These are phyloP conservation scores for Lathyrus sativus DNA, from an alignment of 306 rosid genomes.

Conservation along the genomic window DNA sequence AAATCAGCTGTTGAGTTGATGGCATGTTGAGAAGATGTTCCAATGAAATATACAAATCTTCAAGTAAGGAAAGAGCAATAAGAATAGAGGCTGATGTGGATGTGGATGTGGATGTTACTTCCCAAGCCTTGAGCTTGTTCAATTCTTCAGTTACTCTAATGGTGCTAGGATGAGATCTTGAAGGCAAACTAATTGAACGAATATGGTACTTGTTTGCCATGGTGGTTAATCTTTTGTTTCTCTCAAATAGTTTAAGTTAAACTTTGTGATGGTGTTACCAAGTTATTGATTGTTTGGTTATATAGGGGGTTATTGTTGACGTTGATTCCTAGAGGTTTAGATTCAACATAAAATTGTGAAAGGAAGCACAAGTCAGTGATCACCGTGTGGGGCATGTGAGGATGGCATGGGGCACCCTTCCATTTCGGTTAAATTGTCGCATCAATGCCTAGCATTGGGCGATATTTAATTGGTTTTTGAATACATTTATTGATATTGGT, in stretches of 20 bases:
- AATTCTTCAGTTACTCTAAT: conserved; percentile 1
- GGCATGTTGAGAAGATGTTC: conserved; percentile 14
- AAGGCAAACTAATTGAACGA: conserved; percentile 24
- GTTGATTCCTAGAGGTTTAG: not conserved
- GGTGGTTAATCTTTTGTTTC: not conserved
- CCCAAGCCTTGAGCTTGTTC: conserved; percentile 23
- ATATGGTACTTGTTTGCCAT: conserved; percentile 13
- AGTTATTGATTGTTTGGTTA: conserved; percentile 7
- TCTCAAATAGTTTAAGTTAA: not conserved
- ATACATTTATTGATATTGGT: too few relatives aligned
- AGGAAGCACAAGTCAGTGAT: not conserved
- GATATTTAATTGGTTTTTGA: not conserved
- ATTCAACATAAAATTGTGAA: not conserved
- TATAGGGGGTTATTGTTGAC: not conserved
- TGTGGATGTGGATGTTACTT: conserved; percentile 18
- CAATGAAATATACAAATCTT: conserved; percentile 7
- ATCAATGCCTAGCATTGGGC: not conserved
- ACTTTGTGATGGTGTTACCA: conserved; percentile 1
- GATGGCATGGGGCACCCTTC: conserved; percentile 4
- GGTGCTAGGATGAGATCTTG: conserved; percentile 23
- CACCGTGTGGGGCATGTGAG: conserved; percentile 7
- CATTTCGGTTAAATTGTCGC: conserved; percentile 6
- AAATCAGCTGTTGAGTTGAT: conserved; percentile 8
- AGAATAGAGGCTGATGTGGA: not conserved
- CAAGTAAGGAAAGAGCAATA: not conserved